These are phyloP conservation scores for Leishmania aethiopica DNA, from an alignment of 208 protist genomes.

Conservation along the genomic window DNA sequence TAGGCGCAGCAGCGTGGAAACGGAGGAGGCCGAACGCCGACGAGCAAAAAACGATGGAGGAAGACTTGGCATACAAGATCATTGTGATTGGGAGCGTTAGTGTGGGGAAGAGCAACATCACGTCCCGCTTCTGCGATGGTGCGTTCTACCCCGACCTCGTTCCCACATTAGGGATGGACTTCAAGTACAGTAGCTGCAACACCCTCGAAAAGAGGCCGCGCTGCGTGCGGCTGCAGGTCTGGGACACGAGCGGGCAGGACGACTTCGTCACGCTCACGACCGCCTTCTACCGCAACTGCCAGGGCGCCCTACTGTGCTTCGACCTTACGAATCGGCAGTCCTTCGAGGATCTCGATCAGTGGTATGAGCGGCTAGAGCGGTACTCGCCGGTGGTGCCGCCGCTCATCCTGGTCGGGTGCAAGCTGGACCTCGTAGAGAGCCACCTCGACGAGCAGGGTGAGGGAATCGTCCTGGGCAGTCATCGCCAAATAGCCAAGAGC, in stretches of 20 bases:
- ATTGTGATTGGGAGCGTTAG: constrained; percentile 91
- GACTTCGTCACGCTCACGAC: constrained; percentile 90
- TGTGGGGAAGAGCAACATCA: constrained; percentile 92
- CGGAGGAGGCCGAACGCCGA: neutral
- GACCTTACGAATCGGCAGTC: constrained; percentile 94
- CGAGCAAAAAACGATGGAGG: constrained; percentile 39
- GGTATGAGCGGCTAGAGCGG: constrained; percentile 73
- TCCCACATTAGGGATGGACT: constrained; percentile 89
- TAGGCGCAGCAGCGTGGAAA: neutral
- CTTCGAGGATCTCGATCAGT: constrained; percentile 89
- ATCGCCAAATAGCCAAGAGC: constrained; percentile 76
- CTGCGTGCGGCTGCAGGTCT: constrained; percentile 85
- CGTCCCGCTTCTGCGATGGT: constrained; percentile 85
- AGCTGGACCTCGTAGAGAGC: constrained; percentile 79
- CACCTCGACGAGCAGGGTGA: constrained; percentile 48
- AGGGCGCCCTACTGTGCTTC: constrained; percentile 95
- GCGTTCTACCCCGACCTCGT: constrained; percentile 81
- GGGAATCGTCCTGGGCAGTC: constrained; percentile 77
- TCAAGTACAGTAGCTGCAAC: constrained; percentile 80
- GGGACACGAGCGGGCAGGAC: constrained; percentile 92
- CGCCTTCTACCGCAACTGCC: constrained; percentile 93
- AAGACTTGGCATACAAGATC: constrained; percentile 90
- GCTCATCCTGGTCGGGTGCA: constrained; percentile 87
- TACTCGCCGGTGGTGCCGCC: constrained; percentile 71
- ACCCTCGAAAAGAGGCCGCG: constrained; percentile 77